Conservation (phyloP, 768 basidiomycete genomes). For the Trametes cingulata region DNA sequence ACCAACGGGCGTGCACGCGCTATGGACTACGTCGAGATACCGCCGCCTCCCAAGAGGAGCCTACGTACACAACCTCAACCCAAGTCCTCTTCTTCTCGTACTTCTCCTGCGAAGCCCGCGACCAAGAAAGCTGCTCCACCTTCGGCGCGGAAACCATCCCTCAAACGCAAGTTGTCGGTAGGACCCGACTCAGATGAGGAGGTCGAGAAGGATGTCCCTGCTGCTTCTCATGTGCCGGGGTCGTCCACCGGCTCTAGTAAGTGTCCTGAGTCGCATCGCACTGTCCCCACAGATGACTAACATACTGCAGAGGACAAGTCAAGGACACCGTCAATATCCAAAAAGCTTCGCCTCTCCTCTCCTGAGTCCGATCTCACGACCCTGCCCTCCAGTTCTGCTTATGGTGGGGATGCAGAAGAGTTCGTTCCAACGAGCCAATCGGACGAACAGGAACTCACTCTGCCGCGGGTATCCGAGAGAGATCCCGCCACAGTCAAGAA, state of each 20-base stretch:
- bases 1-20: constrained; percentile 16
- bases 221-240: not conserved
- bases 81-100: not conserved
- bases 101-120: not conserved
- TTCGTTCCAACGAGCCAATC: constrained; percentile 67
- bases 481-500: constrained; percentile 35
- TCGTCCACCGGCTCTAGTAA: not conserved
- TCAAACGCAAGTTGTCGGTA: constrained; percentile 4
- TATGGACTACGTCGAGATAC: constrained; percentile 29
- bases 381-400: constrained; percentile 12
- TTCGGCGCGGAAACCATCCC: constrained; percentile 1
- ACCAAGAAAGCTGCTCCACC: not conserved
- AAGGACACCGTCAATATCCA: constrained; percentile 22
- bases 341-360: constrained; percentile 42
- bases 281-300: not conserved
- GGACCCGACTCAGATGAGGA: not conserved
- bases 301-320: not conserved
- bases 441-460: constrained; percentile 57
- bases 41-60: constrained; percentile 25
- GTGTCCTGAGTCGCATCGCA: not conserved
- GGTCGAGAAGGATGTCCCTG: not conserved
- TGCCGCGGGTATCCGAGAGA: constrained; percentile 31
- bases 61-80: not conserved
- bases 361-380: constrained; percentile 24
- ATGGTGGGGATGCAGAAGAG: constrained; percentile 25